phyloP scores from a whole-genome alignment of 2,329 filamentous ascomycete species.

The Aspergillus terreus region DNA sequence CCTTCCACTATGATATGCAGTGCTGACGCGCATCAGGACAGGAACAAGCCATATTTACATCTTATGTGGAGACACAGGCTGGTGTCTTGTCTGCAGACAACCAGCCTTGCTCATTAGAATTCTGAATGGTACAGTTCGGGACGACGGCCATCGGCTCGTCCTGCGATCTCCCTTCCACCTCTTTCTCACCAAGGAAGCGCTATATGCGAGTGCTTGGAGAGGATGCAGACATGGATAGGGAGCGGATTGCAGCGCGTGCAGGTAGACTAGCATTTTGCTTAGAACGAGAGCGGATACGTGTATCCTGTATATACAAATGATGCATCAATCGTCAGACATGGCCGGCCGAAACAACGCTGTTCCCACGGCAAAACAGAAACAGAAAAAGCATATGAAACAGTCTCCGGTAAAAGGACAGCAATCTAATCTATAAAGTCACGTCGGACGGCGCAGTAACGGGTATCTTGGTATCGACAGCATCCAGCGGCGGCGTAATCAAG shows the following conservation, averaged over 20 bases:
- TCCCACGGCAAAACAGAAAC: neutral
- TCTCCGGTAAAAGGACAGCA: neutral
- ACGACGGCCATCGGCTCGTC: neutral
- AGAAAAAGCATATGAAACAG: neutral
- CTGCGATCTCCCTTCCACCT: constrained; percentile 9
- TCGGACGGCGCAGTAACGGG: constrained; percentile 7
- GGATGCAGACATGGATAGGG: constrained; percentile 15
- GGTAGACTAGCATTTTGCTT: no score
- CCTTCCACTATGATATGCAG: neutral
- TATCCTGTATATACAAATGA: no score
- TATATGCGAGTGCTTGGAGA: constrained; percentile 38
- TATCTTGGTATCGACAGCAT: constrained; percentile 23
- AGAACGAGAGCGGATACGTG: no score
- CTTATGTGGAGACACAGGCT: neutral
- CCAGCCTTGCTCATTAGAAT: neutral
- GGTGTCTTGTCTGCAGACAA: neutral
- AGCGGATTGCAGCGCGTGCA: no score
- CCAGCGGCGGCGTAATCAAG: constrained; percentile 30
- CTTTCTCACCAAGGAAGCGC: constrained; percentile 36
- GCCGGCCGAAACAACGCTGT: no score
- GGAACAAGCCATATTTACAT: neutral
- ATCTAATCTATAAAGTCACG: constrained; percentile 8
- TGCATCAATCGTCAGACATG: no score
- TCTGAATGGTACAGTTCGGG: neutral
- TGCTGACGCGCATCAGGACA: neutral